Evolutionary conservation across 345 rosid genomes (phyloP), one percentile per base, ranked within the genome.

Genomic region (Eucalyptus marginata): DNA sequence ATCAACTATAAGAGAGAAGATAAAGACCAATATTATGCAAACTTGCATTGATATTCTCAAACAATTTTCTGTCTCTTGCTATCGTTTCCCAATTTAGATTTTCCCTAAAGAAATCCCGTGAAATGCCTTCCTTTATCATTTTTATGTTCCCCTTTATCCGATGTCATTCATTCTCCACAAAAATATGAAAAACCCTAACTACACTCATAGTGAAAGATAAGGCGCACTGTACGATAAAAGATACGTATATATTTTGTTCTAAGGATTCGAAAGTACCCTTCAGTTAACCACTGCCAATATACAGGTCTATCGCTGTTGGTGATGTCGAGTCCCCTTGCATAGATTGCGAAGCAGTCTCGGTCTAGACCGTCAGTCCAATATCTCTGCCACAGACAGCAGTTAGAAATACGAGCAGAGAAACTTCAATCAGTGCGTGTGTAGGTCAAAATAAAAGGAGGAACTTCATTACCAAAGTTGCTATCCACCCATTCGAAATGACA

Each of bases 191-290:
- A 62, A 13, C 1, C 33, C 33, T 27, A 29, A 62, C 0, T 13
- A 29, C 0, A 62, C 4, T 27, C 17, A 0, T 13, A 13, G 16
- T 13, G 8, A 0, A 62, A 62, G 33, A 0, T 12, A 7, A 27
- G 33, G 17, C 0, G 68, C 33, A 13, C 13, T 0, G 1, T 24
- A 58, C 1, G 64, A 58, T 58, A 27, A 62, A 27, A 13, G 16
- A 62, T 27, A 27, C 3, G 31, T 62, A 29, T 0, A 29, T 68
- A 31, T 31, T 33, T 31, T 68, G 80, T 68, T 33, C 25, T 9
- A 8, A 4, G 24, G 13, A 68, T 31, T 3, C 80, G 0, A 9
- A 68, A 33, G 22, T 68, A 68, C 80, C 25, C 3, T 7, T 4
- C 44, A 3, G 12, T 27, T 2, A 0, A 0, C 71, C 87, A 86